These are phyloP conservation scores for Coniosporium apollinis DNA, from an alignment of 495 filamentous ascomycete species.

Conservation along the genomic window DNA sequence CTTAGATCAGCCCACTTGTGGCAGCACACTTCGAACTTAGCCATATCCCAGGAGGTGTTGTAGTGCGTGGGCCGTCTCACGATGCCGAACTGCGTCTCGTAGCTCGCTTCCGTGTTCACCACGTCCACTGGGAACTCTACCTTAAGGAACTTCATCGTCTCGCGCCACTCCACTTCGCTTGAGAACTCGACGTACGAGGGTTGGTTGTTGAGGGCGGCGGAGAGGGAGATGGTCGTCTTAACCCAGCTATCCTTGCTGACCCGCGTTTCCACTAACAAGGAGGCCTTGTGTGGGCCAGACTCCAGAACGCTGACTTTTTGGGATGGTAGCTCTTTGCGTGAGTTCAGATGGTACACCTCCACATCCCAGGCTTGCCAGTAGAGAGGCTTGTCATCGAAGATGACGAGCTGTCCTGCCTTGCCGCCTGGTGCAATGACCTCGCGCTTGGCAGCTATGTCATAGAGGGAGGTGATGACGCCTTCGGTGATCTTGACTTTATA, in stretches of 20 bases:
- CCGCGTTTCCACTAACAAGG: conserved; percentile 60
- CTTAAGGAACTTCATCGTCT: conserved; percentile 95
- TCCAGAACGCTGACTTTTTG: conserved; percentile 55
- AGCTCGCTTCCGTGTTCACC: conserved; percentile 80
- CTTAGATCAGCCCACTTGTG: conserved; percentile 97
- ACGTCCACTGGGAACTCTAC: conserved; percentile 95
- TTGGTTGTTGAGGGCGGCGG: conserved; percentile 43
- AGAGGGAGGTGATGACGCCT: conserved; percentile 68
- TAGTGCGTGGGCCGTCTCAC: conserved; percentile 82
- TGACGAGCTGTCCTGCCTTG: conserved; percentile 81
- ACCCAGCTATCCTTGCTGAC: conserved; percentile 81
- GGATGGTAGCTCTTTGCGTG: conserved; percentile 53
- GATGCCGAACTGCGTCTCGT: conserved; percentile 88
- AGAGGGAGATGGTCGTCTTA: conserved; percentile 69
- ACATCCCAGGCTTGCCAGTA: conserved; percentile 99
- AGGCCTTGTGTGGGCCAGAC: conserved; percentile 54
- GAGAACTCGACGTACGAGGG: conserved; percentile 61
- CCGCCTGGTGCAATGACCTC: conserved; percentile 64
- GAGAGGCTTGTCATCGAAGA: conserved; percentile 94
- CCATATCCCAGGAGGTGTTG: conserved; percentile 97
- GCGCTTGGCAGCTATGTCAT: conserved; percentile 49
- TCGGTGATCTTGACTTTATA: conserved; percentile 52
- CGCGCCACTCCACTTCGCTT: conserved; percentile 79
- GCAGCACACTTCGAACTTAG: conserved; percentile 96
- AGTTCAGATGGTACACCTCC: conserved; percentile 86